Evolutionary conservation across 306 rosid species (phyloP).

Genomic region (Quercus parvula): DNA sequence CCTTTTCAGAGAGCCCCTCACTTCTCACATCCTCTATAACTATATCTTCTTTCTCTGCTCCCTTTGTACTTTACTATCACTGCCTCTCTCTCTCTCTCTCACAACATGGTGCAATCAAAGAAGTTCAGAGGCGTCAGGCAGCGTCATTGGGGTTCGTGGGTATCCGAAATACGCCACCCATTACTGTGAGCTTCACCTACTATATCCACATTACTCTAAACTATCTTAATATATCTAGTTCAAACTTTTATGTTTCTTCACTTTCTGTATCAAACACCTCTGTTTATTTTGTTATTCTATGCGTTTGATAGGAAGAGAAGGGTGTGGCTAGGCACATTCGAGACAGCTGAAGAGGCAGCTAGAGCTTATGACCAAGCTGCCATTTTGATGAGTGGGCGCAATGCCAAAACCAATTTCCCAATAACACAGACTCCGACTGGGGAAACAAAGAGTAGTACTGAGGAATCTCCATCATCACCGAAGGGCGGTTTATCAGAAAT

Average conservation of each 20-base stretch:
- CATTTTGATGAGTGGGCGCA: constrained; percentile 43
- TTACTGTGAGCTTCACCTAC: constrained; percentile 31
- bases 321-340: constrained; percentile 59
- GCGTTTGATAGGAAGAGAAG: constrained; percentile 34
- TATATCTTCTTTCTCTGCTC: constrained; percentile 17
- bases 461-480: constrained; percentile 16
- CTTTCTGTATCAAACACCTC: not conserved
- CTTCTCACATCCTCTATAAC: not conserved
- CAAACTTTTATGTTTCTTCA: not conserved
- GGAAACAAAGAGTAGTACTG: constrained; percentile 4
- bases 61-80: constrained; percentile 30
- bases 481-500: constrained; percentile 63
- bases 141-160: constrained; percentile 62
- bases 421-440: constrained; percentile 36
- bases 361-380: constrained; percentile 48
- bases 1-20: not conserved
- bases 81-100: not conserved
- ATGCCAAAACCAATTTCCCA: constrained; percentile 52
- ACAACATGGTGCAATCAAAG: constrained; percentile 36
- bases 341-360: constrained; percentile 51
- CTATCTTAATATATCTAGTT: not conserved
- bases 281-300: not conserved
- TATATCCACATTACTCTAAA: not conserved
- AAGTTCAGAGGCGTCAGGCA: constrained; percentile 59
- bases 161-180: constrained; percentile 55